Base-by-base conservation (phyloP, 129 eudicot genomes). In the Flaveria sonorensis region DNA sequence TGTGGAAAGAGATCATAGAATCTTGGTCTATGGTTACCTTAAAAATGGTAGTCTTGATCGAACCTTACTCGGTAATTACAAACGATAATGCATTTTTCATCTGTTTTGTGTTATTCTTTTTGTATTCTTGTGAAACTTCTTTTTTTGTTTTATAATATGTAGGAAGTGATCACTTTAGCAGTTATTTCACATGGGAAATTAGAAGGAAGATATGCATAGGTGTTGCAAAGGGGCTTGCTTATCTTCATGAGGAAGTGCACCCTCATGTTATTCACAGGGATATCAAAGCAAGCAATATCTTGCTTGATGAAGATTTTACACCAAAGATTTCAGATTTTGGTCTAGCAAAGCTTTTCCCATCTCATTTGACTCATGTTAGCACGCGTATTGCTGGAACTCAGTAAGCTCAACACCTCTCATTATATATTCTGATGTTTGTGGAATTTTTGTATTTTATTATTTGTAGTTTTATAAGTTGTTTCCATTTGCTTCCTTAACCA, bases 291-390 rank as follows among this genome's bases (percentile, higher is more conserved):
- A 90, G 98, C 85, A 93, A 93, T 81, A 82, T 93, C 78, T 96
- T 93, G 75, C 98, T 93, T 13, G 98, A 93, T 79, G 85, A 84
- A 85, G 92, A 87, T 72, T 88, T 93, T 75, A 87, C 88, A 4
- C 88, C 98, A 30, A 93, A 88, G 82, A 90, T 93, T 75, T 83
- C 98, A 6, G 98, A 93, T 86, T 93, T 93, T 82, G 98, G 98
- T 73, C 87, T 93, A 47, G 97, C 98, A 28, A 93, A 90, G 88
- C 95, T 93, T 76, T 80, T 93, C 26, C 98, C 98, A 3, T 46
- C 86, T 63, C 84, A 89, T 57, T 32, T 87, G 78, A 88, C 97
- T 18, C 97, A 93, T 84, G 75, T 93, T 73, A 93, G 92, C 89
- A 93, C 98, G 0, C 96, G 87, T 40, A 88, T 93, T 73, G 98